Base-by-base conservation (phyloP, 768 basidiomycete species). In the Rhizopogon vulgaris region DNA sequence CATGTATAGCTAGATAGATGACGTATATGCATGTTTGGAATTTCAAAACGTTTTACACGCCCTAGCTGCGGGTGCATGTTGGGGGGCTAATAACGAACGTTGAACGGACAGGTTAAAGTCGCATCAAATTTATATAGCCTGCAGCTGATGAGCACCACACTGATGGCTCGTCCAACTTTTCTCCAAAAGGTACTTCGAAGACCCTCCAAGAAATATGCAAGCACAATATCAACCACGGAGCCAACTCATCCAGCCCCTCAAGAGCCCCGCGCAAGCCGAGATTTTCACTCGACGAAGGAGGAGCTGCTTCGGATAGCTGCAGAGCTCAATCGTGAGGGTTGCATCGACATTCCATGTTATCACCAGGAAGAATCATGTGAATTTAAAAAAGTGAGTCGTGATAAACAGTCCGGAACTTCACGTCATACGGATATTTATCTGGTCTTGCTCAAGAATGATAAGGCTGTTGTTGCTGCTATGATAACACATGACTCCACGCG, bases 161-260 rank as follows among this genome's bases (percentile, higher is more conserved):
- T 37, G 28, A 82, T 82, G 82, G 67, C 71, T 27, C 80, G 76
- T 61, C 79, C 82, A 42, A 79, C 80, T 4, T 62, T 84, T 43
- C 58, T 83, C 48, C 85, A 88, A 65, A 74, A 72, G 38, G 64
- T 87, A 40, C 73, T 90, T 39, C 78, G 80, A 48, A 64, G 73
- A 48, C 87, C 87, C 10, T 86, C 85, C 1, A 82, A 85, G 62
- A 69, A 75, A 0, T 89, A 89, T 64, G 60, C 73, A 2, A 30
- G 49, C 30, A 42, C 11, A 8, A 25, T 38, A 17, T 30, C 41
- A 42, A 42, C 17, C 6, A 30, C 28, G 8, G 28, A 30, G 8
- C 28, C 10, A 30, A 30, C 28, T 10, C 28, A 30, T 30, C 28
- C 17, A 43, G 22, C 48, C 27, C 6, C 43, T 38, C 22, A 40